Evolutionary conservation across 345 rosid species (phyloP).

Genomic region (Dipteronia dyeriana): DNA sequence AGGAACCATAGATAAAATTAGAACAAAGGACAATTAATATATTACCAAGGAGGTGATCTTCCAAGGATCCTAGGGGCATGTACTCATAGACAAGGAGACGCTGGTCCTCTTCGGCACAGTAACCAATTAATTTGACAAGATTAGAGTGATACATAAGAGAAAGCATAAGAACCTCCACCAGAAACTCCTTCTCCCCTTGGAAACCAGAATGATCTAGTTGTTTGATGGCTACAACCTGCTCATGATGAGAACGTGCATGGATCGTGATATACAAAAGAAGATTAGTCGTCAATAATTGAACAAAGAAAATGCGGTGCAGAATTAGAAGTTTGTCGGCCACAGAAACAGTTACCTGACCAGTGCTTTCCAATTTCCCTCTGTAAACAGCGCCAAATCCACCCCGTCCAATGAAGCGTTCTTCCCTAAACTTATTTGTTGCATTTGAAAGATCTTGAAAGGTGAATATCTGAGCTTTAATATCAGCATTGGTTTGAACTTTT

Average conservation of each 20-base stretch:
- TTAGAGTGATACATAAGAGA: constrained; percentile 65
- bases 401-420: constrained; percentile 54
- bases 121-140: constrained; percentile 71
- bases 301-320: not conserved
- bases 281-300: not conserved
- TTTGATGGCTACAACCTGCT: constrained; percentile 71
- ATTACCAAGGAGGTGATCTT: constrained; percentile 66
- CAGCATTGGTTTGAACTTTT: not conserved
- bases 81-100: constrained; percentile 76
- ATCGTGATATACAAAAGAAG: not conserved
- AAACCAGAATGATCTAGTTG: constrained; percentile 54
- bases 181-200: constrained; percentile 87
- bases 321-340: not conserved
- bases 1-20: too few relatives aligned
- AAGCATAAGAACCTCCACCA: constrained; percentile 89
- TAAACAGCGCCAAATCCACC: constrained; percentile 86
- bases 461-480: constrained; percentile 28
- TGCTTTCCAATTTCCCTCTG: constrained; percentile 46
- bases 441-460: constrained; percentile 60
- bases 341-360: constrained; percentile 53
- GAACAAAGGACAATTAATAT: not conserved
- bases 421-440: constrained; percentile 55
- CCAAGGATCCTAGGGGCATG: constrained; percentile 71
- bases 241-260: constrained; percentile 1
- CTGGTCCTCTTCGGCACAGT: constrained; percentile 73